Evolutionary conservation across 2,329 filamentous ascomycete species (phyloP), one percentile per base, ranked within the genome.

Genomic region (Ophiostoma piceae): DNA sequence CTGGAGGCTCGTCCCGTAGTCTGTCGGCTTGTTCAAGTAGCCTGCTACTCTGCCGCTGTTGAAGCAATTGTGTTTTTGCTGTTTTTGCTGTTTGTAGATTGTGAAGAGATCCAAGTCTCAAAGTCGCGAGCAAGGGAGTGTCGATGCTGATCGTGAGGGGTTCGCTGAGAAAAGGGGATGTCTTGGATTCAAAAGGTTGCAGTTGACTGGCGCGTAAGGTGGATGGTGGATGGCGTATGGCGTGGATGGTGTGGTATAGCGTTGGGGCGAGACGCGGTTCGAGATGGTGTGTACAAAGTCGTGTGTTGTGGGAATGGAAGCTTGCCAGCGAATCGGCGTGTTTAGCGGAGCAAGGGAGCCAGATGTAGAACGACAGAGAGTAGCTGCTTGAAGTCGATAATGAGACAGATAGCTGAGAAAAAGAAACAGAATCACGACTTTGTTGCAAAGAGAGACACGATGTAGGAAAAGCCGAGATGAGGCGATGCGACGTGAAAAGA

Each of bases 301-400:
- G 51, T 57, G 51, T 57, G 57, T 26, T 62, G 57, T 26, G n/a
- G n/a, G 51, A 57, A 12, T 51, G 47, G 47, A 26, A 32, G 57
- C 26, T 32, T 26, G 14, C 32, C n/a, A 22, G 66, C 66, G 66
- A 70, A 70, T 65, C 51, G 69, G 69, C 67, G 66, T 26, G 19
- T 11, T 39, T 39, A 22, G 43, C 43, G 22, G 26, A 35, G 62
- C 12, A 66, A 47, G 26, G 57, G 57, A 62, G 54, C n/a, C 3
- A 60, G 57, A 14, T 19, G 43, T 47, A 47, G 57, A 62, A 32
- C 26, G 22, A 57, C 16, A 6, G n/a, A 19, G 16, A 57, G n/a
- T 4, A 57, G 29, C 4, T 7, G 60, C 39, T 11, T 7, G 60
- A 64, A 1, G 57, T 35, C 7, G 57, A 62, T 12, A 64, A 37